phyloP scores from a whole-genome alignment of 2,329 filamentous ascomycete genomes.

The Parastagonospora nodorum region DNA sequence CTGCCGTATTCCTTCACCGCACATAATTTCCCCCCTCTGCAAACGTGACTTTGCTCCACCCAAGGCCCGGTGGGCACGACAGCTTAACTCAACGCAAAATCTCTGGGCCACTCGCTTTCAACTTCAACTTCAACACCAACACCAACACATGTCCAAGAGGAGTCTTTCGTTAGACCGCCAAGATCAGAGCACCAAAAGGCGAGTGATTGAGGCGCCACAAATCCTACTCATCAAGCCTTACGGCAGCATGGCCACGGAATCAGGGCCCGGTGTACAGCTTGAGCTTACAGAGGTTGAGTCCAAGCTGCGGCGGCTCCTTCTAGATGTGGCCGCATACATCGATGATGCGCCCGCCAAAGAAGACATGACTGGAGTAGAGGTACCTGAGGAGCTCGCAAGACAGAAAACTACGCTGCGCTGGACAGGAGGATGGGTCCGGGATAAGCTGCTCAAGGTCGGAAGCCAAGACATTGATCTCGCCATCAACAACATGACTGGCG shows the following conservation, averaged over 20 bases:
- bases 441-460: conserved; percentile 74
- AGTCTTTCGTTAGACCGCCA: conserved; percentile 23
- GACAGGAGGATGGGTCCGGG: conserved; percentile 86
- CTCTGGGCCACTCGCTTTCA: not conserved
- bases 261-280: conserved; percentile 43
- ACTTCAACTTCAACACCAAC: not conserved
- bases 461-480: conserved; percentile 85
- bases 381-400: conserved; percentile 53
- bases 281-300: conserved; percentile 72
- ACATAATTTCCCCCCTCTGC: conserved; percentile 25
- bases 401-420: conserved; percentile 68
- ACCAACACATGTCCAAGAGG: conserved; percentile 38
- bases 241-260: conserved; percentile 34
- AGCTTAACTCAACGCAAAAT: not conserved
- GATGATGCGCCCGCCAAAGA: conserved; percentile 49
- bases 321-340: conserved; percentile 79
- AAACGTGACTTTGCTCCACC: conserved; percentile 25
- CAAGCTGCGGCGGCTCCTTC: conserved; percentile 73
- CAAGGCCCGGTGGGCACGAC: not conserved
- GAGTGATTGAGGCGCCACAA: conserved; percentile 24
- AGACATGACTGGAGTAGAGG: conserved; percentile 36
- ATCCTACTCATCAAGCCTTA: conserved; percentile 30
- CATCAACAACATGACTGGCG: conserved; percentile 84
- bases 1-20: conserved; percentile 34
- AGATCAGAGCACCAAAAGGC: conserved; percentile 39